Base-by-base conservation (phyloP, 257 asterid species). In the Fraxinus anomala region DNA sequence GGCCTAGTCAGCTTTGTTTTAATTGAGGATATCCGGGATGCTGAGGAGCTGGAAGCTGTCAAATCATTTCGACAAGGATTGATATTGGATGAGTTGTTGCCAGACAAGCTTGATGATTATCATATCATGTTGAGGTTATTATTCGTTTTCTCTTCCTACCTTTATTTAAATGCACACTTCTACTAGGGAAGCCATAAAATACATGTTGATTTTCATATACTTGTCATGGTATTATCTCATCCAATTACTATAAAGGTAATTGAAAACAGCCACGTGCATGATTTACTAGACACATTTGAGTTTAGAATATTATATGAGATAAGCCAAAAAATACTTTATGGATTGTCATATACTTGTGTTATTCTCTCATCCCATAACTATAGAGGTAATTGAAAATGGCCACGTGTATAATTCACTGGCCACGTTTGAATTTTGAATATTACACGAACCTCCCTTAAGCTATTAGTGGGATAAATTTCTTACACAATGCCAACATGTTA, bases 21-120 rank as follows among this genome's bases (percentile, higher is more conserved):
- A 19, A 94, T 94, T 68, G 99, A 94, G 79, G 99, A 94, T 86
- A 90, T 94, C 76, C 88, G 98, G 70, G 98, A 94, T 84, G 94
- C 92, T 16, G 96, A 85, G 84, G 99, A 94, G 80, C 92, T 91
- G 68, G 93, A 87, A 82, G 90, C 92, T 73, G 99, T 92, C 34
- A 97, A 94, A 83, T 88, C 93, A 68, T 94, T 94, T 80, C 88
- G 99, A 66, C 99, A 91, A 83, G 88, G 93, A 65, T 84, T 94
- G 85, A 81, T 94, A 81, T 83, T 90, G 88, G 98, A 94, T 76
- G 99, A 94, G 84, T 77, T 91, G 83, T 90, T 94, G 13, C 95
- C 94, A 0, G 94, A 89, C 71, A 91, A 91, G 80, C 92, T 91
- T 75, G 98, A 92, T 77, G 98, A 92, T 85, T 94, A 94, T 88